Base-by-base conservation (phyloP, 805 yeast species). In the Tetrapisispora pingtungensis region DNA sequence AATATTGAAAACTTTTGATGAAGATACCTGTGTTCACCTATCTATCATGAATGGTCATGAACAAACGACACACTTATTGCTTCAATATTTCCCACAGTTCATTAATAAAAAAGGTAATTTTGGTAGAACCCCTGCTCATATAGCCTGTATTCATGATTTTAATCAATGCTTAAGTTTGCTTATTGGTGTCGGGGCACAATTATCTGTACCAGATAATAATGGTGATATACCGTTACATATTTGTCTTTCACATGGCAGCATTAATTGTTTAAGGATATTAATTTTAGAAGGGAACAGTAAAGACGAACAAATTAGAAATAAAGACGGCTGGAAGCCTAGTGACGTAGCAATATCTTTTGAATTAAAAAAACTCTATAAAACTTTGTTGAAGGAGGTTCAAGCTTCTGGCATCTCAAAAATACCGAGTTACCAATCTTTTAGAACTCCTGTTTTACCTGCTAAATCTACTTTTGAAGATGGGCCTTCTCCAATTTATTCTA, bases 191-290 rank as follows among this genome's bases (percentile, higher is more conserved):
- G 93, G 89, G 8, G 94, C 94, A 2, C 82, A 85, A 54, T 70
- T 87, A 38, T 80, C 83, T 52, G 59, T 78, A 4, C 80, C 77
- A 44, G 95, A 93, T 58, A 66, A 69, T 10, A 74, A 75, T 14
- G 95, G 93, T 1, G 84, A 87, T 56, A 80, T 95, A 2, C 86
- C 96, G 0, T 65, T 90, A 35, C 97, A 90, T 62, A 68, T 83
- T 42, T 95, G 96, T 0, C 73, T 85, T 51, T 81, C 82, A 44
- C 76, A 72, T 53, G 90, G 89, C 6, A 74, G 77, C 47, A 54
- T 74, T 14, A 74, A 74, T 40, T 78, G 84, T 38, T 62, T 78
- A 48, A 70, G 74, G 42, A 57, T 80, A 30, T 62, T 84, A 36
- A 60, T 81, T 0, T 67, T 65, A 15, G 56, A 57, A 35, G 59